phyloP scores from a whole-genome alignment of 1,284 basidiomycete species.

The Leucoagaricus sp. region DNA sequence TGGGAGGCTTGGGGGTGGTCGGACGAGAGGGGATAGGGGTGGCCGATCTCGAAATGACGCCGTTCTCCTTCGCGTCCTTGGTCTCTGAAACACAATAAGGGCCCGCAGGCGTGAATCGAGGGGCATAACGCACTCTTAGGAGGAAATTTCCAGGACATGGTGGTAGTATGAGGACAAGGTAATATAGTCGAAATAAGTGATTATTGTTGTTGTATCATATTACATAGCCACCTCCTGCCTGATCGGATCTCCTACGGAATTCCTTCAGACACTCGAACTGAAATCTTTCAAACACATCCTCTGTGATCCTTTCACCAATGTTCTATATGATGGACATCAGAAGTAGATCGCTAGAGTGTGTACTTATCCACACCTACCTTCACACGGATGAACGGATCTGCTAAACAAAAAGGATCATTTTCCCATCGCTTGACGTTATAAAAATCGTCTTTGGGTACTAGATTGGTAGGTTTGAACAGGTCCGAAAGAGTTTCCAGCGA shows the following conservation, averaged over 20 bases:
- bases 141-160: conserved; percentile 35
- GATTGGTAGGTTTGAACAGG: not conserved
- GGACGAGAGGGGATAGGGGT: conserved; percentile 75
- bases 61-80: conserved; percentile 70
- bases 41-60: conserved; percentile 66
- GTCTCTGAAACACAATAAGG: conserved; percentile 41
- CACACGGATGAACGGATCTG: conserved; percentile 48
- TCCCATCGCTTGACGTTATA: not conserved
- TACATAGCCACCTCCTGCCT: conserved; percentile 13
- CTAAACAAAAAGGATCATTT: conserved; percentile 31
- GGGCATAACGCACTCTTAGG: conserved; percentile 36
- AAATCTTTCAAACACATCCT: conserved; percentile 23
- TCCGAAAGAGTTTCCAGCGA: not conserved
- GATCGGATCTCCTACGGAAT: conserved; percentile 12
- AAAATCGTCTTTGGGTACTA: not conserved
- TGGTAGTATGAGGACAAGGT: conserved; percentile 14
- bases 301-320: conserved; percentile 25
- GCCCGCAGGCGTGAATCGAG: conserved; percentile 1
- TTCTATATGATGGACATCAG: conserved; percentile 30
- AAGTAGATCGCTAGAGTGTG: not conserved
- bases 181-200: conserved; percentile 1
- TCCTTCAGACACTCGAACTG: conserved; percentile 23
- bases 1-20: conserved; percentile 65
- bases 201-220: conserved; percentile 6
- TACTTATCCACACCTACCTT: conserved; percentile 36